Percentiles rank a stretch among this genome's conserved stretches.
Conservation (phyloP, 202 grass and related monocot species). For the Elaeis oleifera region DNA sequence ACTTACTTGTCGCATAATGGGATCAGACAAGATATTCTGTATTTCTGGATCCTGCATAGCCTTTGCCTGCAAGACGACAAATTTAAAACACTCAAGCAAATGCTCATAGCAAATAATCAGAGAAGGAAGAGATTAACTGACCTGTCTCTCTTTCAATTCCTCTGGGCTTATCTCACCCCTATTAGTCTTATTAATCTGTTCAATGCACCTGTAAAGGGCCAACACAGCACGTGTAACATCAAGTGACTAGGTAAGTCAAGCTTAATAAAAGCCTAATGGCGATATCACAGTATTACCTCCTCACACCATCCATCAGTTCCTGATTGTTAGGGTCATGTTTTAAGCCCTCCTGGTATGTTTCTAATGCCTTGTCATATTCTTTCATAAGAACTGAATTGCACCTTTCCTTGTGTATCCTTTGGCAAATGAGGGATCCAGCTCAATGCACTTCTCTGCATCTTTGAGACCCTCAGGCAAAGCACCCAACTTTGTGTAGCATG, state of each 20-base stretch:
- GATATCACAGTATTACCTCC: slow-evolving; percentile 36
- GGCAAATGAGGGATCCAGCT: slow-evolving; percentile 46
- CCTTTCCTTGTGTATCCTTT: slow-evolving; percentile 58
- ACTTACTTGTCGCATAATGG: slow-evolving; percentile 77
- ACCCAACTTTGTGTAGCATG: slow-evolving; percentile 47
- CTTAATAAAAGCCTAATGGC: background rate
- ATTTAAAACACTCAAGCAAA: background rate
- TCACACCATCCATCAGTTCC: slow-evolving; percentile 44
- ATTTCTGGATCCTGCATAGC: slow-evolving; percentile 91
- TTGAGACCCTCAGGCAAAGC: slow-evolving; percentile 37
- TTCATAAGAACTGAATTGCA: slow-evolving; percentile 43
- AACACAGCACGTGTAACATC: slow-evolving; percentile 2
- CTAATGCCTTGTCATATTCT: slow-evolving; percentile 50
- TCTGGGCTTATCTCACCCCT: slow-evolving; percentile 21
- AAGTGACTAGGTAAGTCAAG: background rate
- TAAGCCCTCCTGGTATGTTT: slow-evolving; percentile 53
- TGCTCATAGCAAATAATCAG: too few species aligned
- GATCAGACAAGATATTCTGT: slow-evolving; percentile 74
- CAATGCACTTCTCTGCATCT: slow-evolving; percentile 57
- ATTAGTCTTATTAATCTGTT: slow-evolving; percentile 40
- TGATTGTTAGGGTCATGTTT: slow-evolving; percentile 52
- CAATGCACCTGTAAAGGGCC: slow-evolving; percentile 32
- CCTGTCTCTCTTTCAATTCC: slow-evolving; percentile 39
- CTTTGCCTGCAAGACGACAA: slow-evolving; percentile 50
- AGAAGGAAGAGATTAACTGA: background rate